phyloP scores from a whole-genome alignment of 2,329 filamentous ascomycete genomes.

The Botryotinia convoluta region DNA sequence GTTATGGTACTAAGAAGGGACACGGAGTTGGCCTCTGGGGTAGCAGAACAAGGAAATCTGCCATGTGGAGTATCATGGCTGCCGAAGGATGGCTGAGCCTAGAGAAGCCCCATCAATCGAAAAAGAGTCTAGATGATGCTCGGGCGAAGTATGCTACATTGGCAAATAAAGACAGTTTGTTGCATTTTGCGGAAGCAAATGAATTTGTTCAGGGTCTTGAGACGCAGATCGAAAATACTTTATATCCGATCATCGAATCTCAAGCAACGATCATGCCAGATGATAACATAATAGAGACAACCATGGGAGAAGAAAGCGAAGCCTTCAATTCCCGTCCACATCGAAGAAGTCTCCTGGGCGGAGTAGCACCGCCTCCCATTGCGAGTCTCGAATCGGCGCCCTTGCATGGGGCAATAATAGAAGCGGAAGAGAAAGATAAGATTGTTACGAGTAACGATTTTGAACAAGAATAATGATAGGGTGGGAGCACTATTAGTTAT shows the following conservation, averaged over 20 bases:
- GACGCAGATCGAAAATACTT: conserved; percentile 36
- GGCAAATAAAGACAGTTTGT: conserved; percentile 50
- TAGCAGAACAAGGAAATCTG: conserved; percentile 75
- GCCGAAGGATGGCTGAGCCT: conserved; percentile 81
- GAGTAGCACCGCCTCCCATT: conserved; percentile 39
- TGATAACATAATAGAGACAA: conserved; percentile 20
- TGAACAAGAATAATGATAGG: conserved; percentile 10
- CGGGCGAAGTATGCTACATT: conserved; percentile 52
- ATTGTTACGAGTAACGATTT: conserved; percentile 8
- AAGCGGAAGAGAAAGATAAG: conserved; percentile 14
- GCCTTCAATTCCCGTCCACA: conserved; percentile 51
- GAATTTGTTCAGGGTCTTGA: conserved; percentile 54
- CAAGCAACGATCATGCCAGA: conserved; percentile 19
- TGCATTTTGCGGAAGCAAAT: conserved; percentile 50
- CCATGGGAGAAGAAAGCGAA: conserved; percentile 47
- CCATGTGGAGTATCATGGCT: conserved; percentile 81
- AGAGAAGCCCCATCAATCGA: conserved; percentile 74
- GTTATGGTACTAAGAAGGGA: conserved; percentile 73
- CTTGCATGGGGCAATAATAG: conserved; percentile 34
- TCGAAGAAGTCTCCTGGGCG: conserved; percentile 53
- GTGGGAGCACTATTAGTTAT: background rate
- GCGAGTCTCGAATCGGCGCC: conserved; percentile 50
- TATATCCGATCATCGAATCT: conserved; percentile 34
- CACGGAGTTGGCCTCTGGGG: conserved; percentile 67
- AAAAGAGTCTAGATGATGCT: conserved; percentile 72